Evolutionary conservation across 306 rosid species (phyloP).

Genomic region (Astragalus membranaceus): DNA sequence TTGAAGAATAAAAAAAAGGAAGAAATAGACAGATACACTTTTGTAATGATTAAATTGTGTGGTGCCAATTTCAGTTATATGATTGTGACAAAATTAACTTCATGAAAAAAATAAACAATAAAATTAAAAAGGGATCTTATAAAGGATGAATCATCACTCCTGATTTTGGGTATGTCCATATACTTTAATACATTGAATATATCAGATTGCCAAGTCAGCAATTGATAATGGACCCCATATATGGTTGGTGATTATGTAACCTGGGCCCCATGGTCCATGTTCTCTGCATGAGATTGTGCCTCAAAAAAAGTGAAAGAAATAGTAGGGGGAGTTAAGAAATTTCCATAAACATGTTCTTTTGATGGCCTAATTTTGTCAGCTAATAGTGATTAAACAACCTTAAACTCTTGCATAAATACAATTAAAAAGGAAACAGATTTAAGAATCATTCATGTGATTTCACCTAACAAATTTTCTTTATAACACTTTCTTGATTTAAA

Average conservation of each 20-base stretch:
- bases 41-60: constrained; percentile 6
- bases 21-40: constrained; percentile 14
- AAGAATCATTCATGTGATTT: not conserved
- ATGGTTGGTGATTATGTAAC: constrained; percentile 16
- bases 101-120: not conserved
- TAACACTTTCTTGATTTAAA: not conserved
- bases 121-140: not conserved
- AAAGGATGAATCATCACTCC: constrained; percentile 17
- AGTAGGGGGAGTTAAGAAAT: not conserved
- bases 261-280: constrained; percentile 2
- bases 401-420: not conserved
- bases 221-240: constrained; percentile 15
- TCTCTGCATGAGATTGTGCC: constrained; percentile 21
- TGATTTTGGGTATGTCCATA: constrained; percentile 1
- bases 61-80: constrained; percentile 2
- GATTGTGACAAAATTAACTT: constrained; percentile 17
- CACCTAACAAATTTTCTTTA: not conserved
- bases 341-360: not conserved
- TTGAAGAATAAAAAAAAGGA: not conserved
- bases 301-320: constrained; percentile 8
- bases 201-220: constrained; percentile 28
- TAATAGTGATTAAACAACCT: not conserved
- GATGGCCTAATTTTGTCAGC: constrained; percentile 3
- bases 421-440: not conserved
- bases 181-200: constrained; percentile 6